These are phyloP conservation scores for Pyrenochaeta sp. DNA, from an alignment of 2,329 filamentous ascomycete species.

Conservation along the genomic window DNA sequence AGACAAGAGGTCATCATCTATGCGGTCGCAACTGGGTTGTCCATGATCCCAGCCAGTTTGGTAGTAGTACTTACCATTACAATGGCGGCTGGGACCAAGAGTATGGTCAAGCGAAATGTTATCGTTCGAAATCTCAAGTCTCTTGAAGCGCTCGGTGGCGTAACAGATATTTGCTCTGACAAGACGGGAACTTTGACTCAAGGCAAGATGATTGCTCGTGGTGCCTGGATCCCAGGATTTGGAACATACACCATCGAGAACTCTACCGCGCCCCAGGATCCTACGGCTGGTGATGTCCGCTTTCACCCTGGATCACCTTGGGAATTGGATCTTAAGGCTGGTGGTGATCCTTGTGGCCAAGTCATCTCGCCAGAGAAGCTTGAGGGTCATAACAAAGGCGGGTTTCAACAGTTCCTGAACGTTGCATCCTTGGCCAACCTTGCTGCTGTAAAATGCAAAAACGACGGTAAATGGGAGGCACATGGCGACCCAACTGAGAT, in stretches of 20 bases:
- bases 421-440: too few relatives aligned
- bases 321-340: conserved; percentile 35
- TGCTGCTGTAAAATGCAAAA: conserved; percentile 58
- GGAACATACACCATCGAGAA: conserved; percentile 50
- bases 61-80: conserved; percentile 54
- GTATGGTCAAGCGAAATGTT: conserved; percentile 46
- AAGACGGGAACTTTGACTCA: conserved; percentile 57
- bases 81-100: conserved; percentile 50
- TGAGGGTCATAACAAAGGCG: conserved; percentile 25
- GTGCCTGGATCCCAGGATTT: conserved; percentile 48
- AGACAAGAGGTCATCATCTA: conserved; percentile 52
- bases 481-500: conserved; percentile 68
- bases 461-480: conserved; percentile 50
- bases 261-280: conserved; percentile 45
- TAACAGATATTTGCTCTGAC: conserved; percentile 60
- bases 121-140: conserved; percentile 49
- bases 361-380: conserved; percentile 28
- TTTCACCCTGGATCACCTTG: conserved; percentile 33
- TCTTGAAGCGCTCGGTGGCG: conserved; percentile 46
- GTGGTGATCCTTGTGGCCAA: conserved; percentile 20
- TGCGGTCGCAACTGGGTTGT: conserved; percentile 48
- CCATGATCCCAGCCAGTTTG: conserved; percentile 52
- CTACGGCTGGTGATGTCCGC: conserved; percentile 42
- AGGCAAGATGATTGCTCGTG: conserved; percentile 50
- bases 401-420: conserved; percentile 46